These are phyloP conservation scores for Neurospora sp. DNA, from an alignment of 495 filamentous ascomycete species.

Conservation along the genomic window DNA sequence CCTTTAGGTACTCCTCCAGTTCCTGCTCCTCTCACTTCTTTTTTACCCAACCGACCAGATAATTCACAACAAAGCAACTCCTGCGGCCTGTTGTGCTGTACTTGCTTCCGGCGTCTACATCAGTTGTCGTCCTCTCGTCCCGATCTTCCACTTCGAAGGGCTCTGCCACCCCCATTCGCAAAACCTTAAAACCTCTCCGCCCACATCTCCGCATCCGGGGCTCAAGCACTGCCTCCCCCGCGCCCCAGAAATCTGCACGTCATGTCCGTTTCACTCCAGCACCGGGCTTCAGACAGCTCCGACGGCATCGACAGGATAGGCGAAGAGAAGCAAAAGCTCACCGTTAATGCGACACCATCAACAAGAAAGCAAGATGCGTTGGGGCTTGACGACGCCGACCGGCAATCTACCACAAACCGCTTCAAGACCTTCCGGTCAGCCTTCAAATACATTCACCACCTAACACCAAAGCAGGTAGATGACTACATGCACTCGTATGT, in stretches of 20 bases:
- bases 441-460: constrained; percentile 46
- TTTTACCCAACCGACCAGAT: background rate
- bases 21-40: background rate
- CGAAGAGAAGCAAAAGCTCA: constrained; percentile 9
- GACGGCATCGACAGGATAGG: constrained; percentile 7
- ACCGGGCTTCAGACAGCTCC: constrained; percentile 11
- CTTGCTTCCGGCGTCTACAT: background rate
- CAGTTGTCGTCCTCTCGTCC: background rate
- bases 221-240: background rate
- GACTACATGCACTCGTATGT: constrained; percentile 59
- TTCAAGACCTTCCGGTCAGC: constrained; percentile 45
- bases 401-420: constrained; percentile 42
- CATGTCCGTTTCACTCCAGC: constrained; percentile 1
- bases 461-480: constrained; percentile 50
- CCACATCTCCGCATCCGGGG: background rate
- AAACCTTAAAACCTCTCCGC: background rate
- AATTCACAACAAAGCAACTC: background rate
- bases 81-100: background rate
- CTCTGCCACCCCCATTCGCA: background rate
- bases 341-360: background rate
- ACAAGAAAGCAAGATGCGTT: background rate
- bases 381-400: constrained; percentile 20
- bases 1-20: background rate
- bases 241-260: background rate
- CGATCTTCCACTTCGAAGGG: background rate